These are phyloP conservation scores for Candida loeiensis DNA, from an alignment of 805 yeast genomes.

Conservation along the genomic window DNA sequence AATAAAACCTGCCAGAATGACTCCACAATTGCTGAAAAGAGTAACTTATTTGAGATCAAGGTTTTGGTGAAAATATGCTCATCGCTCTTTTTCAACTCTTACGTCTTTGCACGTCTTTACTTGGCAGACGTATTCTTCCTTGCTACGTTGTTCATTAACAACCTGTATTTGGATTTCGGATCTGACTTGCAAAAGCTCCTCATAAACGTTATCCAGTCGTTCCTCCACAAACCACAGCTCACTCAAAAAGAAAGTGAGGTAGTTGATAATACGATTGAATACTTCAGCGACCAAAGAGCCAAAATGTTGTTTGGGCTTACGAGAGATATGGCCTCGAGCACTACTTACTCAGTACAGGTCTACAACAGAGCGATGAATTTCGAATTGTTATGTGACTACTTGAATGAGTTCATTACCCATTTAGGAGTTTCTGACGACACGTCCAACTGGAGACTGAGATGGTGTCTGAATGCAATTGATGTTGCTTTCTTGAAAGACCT, in stretches of 20 bases:
- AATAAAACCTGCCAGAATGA: conserved; percentile 45
- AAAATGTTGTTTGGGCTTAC: conserved; percentile 68
- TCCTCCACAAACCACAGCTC: conserved; percentile 54
- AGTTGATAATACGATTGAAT: conserved; percentile 46
- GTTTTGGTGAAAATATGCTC: conserved; percentile 63
- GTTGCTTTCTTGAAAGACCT: conserved; percentile 56
- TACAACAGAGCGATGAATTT: conserved; percentile 44
- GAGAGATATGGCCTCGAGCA: conserved; percentile 37
- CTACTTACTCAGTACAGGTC: conserved; percentile 32
- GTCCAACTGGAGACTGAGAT: conserved; percentile 57
- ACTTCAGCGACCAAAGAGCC: conserved; percentile 58
- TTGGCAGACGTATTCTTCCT: conserved; percentile 70
- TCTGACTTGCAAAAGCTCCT: conserved; percentile 56
- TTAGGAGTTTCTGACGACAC: conserved; percentile 46
- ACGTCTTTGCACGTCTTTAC: conserved; percentile 56
- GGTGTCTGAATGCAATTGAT: conserved; percentile 62
- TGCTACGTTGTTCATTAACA: conserved; percentile 57
- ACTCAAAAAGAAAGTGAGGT: conserved; percentile 32
- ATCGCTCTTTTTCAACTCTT: conserved; percentile 67
- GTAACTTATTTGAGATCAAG: conserved; percentile 66
- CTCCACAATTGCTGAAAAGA: conserved; percentile 36
- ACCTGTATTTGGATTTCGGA: conserved; percentile 54
- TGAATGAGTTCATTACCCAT: conserved; percentile 50
- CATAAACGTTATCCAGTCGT: conserved; percentile 67
- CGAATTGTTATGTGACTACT: conserved; percentile 55